Evolutionary conservation across 2,329 filamentous ascomycete species (phyloP).

Genomic region (Xylariomycetidae sp.): DNA sequence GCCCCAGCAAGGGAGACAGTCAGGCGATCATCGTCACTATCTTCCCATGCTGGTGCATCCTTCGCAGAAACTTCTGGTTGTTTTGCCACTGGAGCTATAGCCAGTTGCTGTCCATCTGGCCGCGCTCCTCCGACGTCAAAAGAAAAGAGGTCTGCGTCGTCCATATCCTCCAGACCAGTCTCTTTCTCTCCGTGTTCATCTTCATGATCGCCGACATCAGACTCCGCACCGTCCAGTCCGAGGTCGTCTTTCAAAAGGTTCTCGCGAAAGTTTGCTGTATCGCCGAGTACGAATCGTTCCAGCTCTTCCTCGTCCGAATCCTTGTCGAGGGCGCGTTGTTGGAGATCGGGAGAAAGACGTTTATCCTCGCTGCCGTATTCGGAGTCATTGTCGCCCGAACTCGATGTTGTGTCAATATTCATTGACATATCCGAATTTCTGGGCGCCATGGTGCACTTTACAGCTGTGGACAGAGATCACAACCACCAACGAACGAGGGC

Average conservation of each 20-base stretch:
- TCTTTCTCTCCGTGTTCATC: constrained; percentile 38
- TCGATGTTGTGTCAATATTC: constrained; percentile 15
- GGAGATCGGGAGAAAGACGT: constrained; percentile 23
- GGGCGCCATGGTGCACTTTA: constrained; percentile 15
- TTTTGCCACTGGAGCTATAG: constrained; percentile 15
- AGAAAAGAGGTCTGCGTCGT: constrained; percentile 81
- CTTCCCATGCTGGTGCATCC: constrained; percentile 70
- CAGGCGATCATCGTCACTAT: constrained; percentile 90
- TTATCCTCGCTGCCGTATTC: too few species aligned
- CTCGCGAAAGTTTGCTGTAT: constrained; percentile 73
- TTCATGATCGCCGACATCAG: constrained; percentile 27
- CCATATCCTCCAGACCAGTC: constrained; percentile 55
- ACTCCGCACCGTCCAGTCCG: constrained; percentile 21
- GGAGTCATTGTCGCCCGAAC: constrained; percentile 22
- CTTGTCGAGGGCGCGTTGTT: constrained; percentile 49
- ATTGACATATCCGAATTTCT: constrained; percentile 15
- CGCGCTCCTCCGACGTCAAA: constrained; percentile 60
- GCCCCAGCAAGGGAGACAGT: constrained; percentile 74
- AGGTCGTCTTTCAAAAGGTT: constrained; percentile 56
- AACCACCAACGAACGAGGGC: too few species aligned
- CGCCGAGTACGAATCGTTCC: constrained; percentile 82
- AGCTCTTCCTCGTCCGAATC: constrained; percentile 80
- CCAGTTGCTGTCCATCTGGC: constrained; percentile 25
- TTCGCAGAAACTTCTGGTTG: constrained; percentile 11
- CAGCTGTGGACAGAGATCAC: neutral